Base-by-base conservation (phyloP, 2,329 filamentous ascomycete species). In the Colletotrichum magnum region DNA sequence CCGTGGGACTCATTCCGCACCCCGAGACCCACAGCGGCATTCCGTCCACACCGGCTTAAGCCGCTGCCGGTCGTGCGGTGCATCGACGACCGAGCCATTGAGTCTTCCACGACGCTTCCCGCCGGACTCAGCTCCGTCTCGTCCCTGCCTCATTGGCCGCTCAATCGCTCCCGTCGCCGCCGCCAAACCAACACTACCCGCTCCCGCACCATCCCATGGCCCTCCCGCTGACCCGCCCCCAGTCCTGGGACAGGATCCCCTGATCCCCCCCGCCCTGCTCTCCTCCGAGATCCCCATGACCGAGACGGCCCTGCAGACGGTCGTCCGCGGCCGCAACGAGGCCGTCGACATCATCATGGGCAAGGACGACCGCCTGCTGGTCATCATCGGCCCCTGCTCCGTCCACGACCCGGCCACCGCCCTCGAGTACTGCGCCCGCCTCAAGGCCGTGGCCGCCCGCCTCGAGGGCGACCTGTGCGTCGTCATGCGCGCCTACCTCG, bases 401-500 rank as follows among this genome's bases (percentile, higher is more conserved):
- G 95, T 99, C 79, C 96, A 99, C 85, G 96, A 99, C 83, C 96
- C 96, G 9, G 90, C 87, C 57, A 90, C 90, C 15, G 96, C 96
- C 48, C 86, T 97, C 75, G 94, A 98, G 82, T 99, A 99, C 87
- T 94, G 93, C 79, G 84, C 87, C 71, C 90, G 92, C 66, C 89
- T 99, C 57, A 93, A 94, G 83, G 83, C 86, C 61, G 85, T 98
- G 56, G 89, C 94, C 69, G 89, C 93, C 73, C 94, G 92, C 86
- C 91, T 98, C 71, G 90, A 91, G 71, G 86, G 90, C 75, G 95
- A 98, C 79, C 88, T 99, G 54, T 91, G 91, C 80, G 93, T 99
- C 80, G 91, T 99, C 77, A 99, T 99, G 96, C 94, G 96, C 76
- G 94, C 95, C 78, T 99, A 99, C 88, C 92, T 99, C 59, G 96